A percentile compares a stretch with the other conserved stretches of the same genome.
phyloP scores from a whole-genome alignment of 371 early-diverging fungal species.

The Circinella minor region DNA sequence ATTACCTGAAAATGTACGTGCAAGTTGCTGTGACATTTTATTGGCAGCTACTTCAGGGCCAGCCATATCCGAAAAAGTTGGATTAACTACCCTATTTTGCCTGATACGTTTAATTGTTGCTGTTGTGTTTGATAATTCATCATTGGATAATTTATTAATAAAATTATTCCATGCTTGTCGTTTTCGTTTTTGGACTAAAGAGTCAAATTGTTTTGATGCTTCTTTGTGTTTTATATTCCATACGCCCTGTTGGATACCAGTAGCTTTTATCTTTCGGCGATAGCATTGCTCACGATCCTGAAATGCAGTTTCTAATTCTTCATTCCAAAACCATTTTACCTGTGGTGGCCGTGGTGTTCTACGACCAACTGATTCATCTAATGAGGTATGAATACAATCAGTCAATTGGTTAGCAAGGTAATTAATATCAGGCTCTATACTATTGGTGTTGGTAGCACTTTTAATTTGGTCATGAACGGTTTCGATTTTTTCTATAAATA shows the following conservation, averaged over 20 bases:
- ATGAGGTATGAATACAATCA: not conserved
- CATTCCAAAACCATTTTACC: constrained; percentile 22
- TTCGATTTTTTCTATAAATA: no score
- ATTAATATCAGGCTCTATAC: not conserved
- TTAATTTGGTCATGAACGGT: not conserved
- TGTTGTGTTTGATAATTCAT: constrained; percentile 14
- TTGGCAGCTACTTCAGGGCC: constrained; percentile 15
- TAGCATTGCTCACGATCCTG: constrained; percentile 15
- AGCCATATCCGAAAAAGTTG: constrained; percentile 7
- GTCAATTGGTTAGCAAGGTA: not conserved
- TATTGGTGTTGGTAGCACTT: not conserved
- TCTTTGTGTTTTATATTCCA: constrained; percentile 21
- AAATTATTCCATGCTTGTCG: constrained; percentile 24
- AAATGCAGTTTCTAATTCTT: not conserved
- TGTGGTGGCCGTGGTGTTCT: not conserved
- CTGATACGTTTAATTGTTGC: constrained; percentile 19
- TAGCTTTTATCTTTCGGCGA: constrained; percentile 16
- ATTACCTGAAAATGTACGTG: not conserved
- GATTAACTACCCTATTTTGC: not conserved
- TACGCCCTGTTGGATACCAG: constrained; percentile 5
- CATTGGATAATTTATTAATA: constrained; percentile 1
- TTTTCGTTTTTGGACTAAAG: not conserved
- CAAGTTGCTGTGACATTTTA: constrained; percentile 1
- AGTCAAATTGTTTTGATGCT: constrained; percentile 8
- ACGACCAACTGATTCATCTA: constrained; percentile 14